Conservation (phyloP, 805 yeast species). For the Brettanomyces naardenensis region DNA sequence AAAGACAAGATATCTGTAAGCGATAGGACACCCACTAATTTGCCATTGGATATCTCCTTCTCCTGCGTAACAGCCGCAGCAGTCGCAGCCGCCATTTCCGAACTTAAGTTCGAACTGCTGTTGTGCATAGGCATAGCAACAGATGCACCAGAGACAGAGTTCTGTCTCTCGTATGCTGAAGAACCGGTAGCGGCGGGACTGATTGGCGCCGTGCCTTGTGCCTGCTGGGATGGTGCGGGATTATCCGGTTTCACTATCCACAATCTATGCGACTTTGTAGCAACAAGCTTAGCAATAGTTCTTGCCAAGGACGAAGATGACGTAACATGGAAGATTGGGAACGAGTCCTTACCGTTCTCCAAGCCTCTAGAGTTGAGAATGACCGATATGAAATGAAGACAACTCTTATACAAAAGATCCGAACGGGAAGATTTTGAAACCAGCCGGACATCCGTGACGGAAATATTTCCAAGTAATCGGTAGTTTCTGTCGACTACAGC, state of each 20-base stretch:
- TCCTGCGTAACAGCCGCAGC: conserved; percentile 13
- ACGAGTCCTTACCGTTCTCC: conserved; percentile 91
- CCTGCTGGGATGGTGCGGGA: conserved; percentile 8
- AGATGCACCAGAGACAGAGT: conserved; percentile 4
- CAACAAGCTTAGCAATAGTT: conserved; percentile 90
- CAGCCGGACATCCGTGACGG: conserved; percentile 87
- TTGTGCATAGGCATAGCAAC: conserved; percentile 8
- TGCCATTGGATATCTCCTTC: conserved; percentile 52
- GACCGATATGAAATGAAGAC: conserved; percentile 80
- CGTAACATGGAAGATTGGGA: conserved; percentile 92
- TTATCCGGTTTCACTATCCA: conserved; percentile 66
- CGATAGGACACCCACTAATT: conserved; percentile 84
- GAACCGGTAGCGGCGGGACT: conserved; percentile 4
- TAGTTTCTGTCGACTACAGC: conserved; percentile 83
- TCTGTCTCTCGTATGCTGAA: conserved; percentile 3
- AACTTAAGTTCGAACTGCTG: neutral
- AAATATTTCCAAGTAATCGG: conserved; percentile 81
- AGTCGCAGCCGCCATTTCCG: conserved; percentile 3
- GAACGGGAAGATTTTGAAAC: conserved; percentile 85
- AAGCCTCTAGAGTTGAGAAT: conserved; percentile 84
- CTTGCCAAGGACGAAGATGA: conserved; percentile 73
- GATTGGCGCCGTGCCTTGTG: conserved; percentile 1
- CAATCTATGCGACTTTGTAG: conserved; percentile 85
- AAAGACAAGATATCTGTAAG: conserved; percentile 82
- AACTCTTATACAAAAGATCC: conserved; percentile 70